A percentile compares a stretch with the other conserved stretches of the same genome.
These are phyloP conservation scores for Chlorella sorokiniana DNA, from an alignment of 139 green algal species.

Conservation along the genomic window DNA sequence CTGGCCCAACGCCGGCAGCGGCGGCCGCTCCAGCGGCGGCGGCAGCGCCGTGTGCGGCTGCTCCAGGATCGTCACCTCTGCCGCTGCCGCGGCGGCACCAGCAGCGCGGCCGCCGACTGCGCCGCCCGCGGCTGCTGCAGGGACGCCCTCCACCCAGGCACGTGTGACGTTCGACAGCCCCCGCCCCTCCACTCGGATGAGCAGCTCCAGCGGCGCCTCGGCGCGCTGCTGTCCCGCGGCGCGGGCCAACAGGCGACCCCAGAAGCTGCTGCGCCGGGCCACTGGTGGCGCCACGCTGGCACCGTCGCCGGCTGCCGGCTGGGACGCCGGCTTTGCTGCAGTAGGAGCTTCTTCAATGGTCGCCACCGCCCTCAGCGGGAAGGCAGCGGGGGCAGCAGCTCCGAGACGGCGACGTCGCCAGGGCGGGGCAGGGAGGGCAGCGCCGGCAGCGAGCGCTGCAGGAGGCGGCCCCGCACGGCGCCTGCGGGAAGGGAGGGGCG, in stretches of 20 bases:
- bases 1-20: not conserved
- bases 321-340: not conserved
- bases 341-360: not conserved
- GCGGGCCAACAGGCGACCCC: conserved; percentile 8
- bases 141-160: conserved; percentile 20
- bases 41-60: not conserved
- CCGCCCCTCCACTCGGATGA: conserved; percentile 34
- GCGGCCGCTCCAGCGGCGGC: conserved; percentile 6
- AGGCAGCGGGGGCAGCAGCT: conserved; percentile 32
- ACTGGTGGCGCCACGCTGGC: not conserved
- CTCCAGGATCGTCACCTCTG: conserved; percentile 10
- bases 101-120: not conserved
- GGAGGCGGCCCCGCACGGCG: not conserved
- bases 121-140: not conserved
- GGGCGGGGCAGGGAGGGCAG: conserved; percentile 27
- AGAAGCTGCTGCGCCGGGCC: not conserved
- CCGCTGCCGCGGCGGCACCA: not conserved
- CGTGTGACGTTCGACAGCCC: conserved; percentile 29
- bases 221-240: not conserved
- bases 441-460: conserved; percentile 25
- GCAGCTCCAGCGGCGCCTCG: conserved; percentile 17
- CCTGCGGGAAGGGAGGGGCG: not conserved
- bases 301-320: not conserved
- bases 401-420: conserved; percentile 3
- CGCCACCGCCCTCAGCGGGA: conserved; percentile 27